A percentile compares a stretch with the other conserved stretches of the same genome.
These are phyloP conservation scores for Neltuma alba DNA, from an alignment of 306 rosid genomes.

Conservation along the genomic window DNA sequence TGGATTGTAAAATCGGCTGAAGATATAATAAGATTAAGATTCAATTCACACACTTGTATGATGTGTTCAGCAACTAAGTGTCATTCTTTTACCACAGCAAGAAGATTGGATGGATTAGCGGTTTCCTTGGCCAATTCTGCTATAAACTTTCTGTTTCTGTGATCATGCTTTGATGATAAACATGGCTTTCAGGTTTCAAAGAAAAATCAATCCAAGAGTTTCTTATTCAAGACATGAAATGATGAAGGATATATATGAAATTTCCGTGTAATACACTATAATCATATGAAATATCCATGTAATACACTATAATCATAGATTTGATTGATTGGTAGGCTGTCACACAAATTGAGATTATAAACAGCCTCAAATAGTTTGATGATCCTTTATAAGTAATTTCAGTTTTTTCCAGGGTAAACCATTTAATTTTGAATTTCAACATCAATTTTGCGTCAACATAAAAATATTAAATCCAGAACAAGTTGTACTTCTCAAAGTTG, in stretches of 20 bases:
- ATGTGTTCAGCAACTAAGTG: not conserved
- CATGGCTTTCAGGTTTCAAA: not conserved
- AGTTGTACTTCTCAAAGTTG: not conserved
- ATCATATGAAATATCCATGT: not conserved
- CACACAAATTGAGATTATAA: not conserved
- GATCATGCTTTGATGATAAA: not conserved
- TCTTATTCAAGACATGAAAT: not conserved
- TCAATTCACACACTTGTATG: not conserved
- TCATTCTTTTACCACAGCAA: slow-evolving; percentile 26
- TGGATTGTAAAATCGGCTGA: slow-evolving; percentile 23
- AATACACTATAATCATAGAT: not conserved
- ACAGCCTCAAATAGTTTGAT: not conserved
- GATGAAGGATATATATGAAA: not conserved
- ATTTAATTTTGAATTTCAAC: too few species aligned
- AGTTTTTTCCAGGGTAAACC: not conserved
- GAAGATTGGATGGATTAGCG: not conserved
- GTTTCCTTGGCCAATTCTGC: not conserved
- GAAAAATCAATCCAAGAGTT: not conserved
- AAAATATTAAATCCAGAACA: too few species aligned
- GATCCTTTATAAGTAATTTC: not conserved
- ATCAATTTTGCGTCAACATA: too few species aligned
- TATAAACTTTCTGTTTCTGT: not conserved
- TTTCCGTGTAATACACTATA: not conserved
- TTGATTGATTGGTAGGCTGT: not conserved
- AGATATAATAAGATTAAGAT: slow-evolving; percentile 25